Evolutionary conservation across 768 basidiomycete species (phyloP).

Genomic region (Hydnomerulius pinastri): DNA sequence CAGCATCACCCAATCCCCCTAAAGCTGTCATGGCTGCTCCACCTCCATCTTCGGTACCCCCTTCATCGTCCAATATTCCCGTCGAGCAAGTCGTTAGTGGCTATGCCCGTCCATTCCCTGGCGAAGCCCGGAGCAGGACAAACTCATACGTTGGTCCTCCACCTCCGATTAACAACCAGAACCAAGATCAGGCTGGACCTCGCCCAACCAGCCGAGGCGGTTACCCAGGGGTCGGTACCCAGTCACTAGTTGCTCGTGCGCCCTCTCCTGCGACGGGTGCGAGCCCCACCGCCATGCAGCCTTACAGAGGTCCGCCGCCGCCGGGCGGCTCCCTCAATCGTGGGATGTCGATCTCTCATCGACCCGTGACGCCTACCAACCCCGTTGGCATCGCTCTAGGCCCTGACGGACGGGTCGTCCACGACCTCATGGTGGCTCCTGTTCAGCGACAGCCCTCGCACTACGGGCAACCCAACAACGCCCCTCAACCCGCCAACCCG

Average conservation of each 20-base stretch:
- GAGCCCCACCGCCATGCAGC: conserved; percentile 18
- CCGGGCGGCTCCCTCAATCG: conserved; percentile 7
- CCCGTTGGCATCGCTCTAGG: conserved; percentile 83
- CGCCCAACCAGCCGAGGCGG: conserved; percentile 64
- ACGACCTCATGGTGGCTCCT: conserved; percentile 68
- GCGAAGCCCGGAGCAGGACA: conserved; percentile 65
- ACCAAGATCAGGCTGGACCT: conserved; percentile 38
- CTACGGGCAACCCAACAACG: conserved; percentile 9
- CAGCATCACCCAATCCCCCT: conserved; percentile 72
- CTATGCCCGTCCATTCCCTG: conserved; percentile 87
- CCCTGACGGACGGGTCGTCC: conserved; percentile 74
- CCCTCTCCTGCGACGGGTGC: conserved; percentile 50
- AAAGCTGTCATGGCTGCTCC: conserved; percentile 79
- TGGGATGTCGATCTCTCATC: conserved; percentile 32
- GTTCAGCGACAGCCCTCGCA: conserved; percentile 12
- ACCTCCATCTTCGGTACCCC: conserved; percentile 37
- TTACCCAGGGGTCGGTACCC: conserved; percentile 82
- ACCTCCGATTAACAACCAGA: conserved; percentile 28
- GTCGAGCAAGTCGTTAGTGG: conserved; percentile 73
- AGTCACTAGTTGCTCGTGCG: conserved; percentile 63
- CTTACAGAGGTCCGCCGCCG: conserved; percentile 11
- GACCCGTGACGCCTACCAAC: conserved; percentile 72
- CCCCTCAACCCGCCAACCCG: conserved; percentile 11
- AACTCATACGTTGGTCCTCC: conserved; percentile 45
- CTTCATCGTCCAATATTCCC: conserved; percentile 49